A percentile compares a stretch with the other conserved stretches of the same genome.
These are phyloP conservation scores for Raphanus raphanistrum DNA, from an alignment of 345 rosid species.

Conservation along the genomic window DNA sequence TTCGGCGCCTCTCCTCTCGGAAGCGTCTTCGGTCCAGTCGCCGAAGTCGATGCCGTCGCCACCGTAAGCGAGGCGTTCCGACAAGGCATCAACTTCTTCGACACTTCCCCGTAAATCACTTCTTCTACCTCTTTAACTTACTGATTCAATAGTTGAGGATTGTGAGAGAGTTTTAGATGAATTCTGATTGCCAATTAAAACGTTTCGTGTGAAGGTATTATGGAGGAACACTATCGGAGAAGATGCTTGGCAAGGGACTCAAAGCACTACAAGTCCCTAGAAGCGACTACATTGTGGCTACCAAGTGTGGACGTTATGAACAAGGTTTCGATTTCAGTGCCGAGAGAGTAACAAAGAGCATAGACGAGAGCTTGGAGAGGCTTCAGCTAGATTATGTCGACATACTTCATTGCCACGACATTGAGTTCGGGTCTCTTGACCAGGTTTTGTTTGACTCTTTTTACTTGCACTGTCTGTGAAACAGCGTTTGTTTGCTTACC, in stretches of 20 bases:
- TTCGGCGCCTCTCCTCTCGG: no score
- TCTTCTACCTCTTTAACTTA: no score
- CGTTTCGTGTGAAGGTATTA: slow-evolving; percentile 53
- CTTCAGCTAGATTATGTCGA: slow-evolving; percentile 92
- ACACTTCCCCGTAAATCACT: no score
- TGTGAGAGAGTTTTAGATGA: neutral
- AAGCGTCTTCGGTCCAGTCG: no score
- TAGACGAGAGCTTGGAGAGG: slow-evolving; percentile 82
- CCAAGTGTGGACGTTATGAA: slow-evolving; percentile 77
- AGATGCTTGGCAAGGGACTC: slow-evolving; percentile 83
- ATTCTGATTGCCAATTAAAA: neutral
- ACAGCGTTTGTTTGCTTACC: neutral
- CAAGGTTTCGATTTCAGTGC: slow-evolving; percentile 94
- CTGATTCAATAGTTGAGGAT: neutral
- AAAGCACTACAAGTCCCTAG: slow-evolving; percentile 76
- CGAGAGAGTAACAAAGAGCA: slow-evolving; percentile 79
- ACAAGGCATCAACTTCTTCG: no score
- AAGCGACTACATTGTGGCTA: slow-evolving; percentile 74
- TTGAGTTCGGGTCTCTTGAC: no score
- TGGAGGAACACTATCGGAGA: slow-evolving; percentile 90
- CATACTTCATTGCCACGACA: slow-evolving; percentile 88
- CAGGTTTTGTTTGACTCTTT: slow-evolving; percentile 52
- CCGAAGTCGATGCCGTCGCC: no score
- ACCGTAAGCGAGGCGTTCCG: no score
- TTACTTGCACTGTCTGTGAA: neutral